Percentiles rank a stretch among this genome's conserved stretches.
Evolutionary conservation across 1,284 basidiomycete species (phyloP).

Genomic region (Meira miltonrushii): DNA sequence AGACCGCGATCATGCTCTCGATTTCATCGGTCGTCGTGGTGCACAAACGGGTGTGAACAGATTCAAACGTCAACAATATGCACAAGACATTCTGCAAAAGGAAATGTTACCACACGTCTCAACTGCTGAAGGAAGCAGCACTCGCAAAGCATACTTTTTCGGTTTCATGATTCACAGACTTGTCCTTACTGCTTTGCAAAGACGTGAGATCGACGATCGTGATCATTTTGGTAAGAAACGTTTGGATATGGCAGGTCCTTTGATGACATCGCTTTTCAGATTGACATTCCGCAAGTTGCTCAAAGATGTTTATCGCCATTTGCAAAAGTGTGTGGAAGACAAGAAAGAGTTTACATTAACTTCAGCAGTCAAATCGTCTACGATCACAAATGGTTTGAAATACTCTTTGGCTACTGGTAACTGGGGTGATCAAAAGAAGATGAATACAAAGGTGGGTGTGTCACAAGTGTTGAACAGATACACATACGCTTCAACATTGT

Average conservation of each 20-base stretch:
- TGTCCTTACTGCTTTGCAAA: constrained; percentile 83
- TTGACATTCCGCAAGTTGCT: constrained; percentile 97
- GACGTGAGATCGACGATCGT: constrained; percentile 94
- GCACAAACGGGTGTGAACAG: constrained; percentile 88
- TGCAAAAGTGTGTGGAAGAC: constrained; percentile 92
- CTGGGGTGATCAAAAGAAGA: constrained; percentile 98
- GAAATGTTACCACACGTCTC: constrained; percentile 98
- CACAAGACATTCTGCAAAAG: constrained; percentile 96
- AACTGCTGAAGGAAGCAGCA: constrained; percentile 90
- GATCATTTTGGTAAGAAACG: constrained; percentile 99
- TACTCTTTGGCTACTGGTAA: constrained; percentile 98
- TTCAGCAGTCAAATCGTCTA: constrained; percentile 83
- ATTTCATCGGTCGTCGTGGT: constrained; percentile 97
- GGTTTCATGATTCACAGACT: constrained; percentile 99
- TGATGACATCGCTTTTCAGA: constrained; percentile 90
- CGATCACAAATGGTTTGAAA: constrained; percentile 95
- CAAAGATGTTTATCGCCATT: constrained; percentile 90
- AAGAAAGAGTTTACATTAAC: constrained; percentile 92
- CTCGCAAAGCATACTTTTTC: constrained; percentile 98
- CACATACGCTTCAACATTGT: constrained; percentile 95
- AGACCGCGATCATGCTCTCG: constrained; percentile 81
- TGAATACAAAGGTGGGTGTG: constrained; percentile 92
- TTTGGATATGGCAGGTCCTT: constrained; percentile 87
- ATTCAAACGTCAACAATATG: constrained; percentile 88
- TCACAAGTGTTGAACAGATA: constrained; percentile 98